A percentile compares a stretch with the other conserved stretches of the same genome.
Conservation (phyloP, 2,329 filamentous ascomycete species). For the Pseudogymnoascus sp. region DNA sequence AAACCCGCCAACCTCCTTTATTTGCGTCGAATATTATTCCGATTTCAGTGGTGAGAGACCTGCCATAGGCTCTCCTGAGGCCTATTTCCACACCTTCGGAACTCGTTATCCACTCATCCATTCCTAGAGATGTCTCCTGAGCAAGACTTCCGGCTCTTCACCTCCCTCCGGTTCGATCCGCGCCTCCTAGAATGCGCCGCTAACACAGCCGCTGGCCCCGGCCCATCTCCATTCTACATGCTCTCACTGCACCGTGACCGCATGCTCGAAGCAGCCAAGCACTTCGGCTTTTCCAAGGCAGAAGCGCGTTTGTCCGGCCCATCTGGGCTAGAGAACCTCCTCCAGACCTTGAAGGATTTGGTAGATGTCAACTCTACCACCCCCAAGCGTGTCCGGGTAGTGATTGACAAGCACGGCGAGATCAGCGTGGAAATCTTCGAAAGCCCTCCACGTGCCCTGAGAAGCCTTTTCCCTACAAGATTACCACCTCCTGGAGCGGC, state of each 20-base stretch:
- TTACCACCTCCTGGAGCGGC: constrained; percentile 39
- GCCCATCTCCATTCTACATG: constrained; percentile 64
- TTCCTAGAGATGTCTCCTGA: background rate
- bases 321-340: constrained; percentile 36
- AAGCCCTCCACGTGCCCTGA: constrained; percentile 34
- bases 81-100: background rate
- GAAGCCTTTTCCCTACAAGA: constrained; percentile 48
- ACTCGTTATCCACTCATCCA: background rate
- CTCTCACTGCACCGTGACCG: constrained; percentile 70
- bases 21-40: background rate
- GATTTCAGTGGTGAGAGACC: background rate
- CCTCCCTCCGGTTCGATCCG: constrained; percentile 64
- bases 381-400: constrained; percentile 46
- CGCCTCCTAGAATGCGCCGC: constrained; percentile 35
- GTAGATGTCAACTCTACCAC: constrained; percentile 23
- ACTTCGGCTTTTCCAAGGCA: constrained; percentile 48
- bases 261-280: constrained; percentile 53
- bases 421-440: constrained; percentile 36
- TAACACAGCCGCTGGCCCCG: constrained; percentile 22
- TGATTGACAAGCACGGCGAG: constrained; percentile 42
- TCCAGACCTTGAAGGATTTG: constrained; percentile 30
- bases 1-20: background rate
- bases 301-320: constrained; percentile 38
- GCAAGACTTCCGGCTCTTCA: constrained; percentile 53
- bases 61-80: background rate